Evolutionary conservation across 1,139 yeast genomes (phyloP).

Genomic region (Yarrowia galli): DNA sequence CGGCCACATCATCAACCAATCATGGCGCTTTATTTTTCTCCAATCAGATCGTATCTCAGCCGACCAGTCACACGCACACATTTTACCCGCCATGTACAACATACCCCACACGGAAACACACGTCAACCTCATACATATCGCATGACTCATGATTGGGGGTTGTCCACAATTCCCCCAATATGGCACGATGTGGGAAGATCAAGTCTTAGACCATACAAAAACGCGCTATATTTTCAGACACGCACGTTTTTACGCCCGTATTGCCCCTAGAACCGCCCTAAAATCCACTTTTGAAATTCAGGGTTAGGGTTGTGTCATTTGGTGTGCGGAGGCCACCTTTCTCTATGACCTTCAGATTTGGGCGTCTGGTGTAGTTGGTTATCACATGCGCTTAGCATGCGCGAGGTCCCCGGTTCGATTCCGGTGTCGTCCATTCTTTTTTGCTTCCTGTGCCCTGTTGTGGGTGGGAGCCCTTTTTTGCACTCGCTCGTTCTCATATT

Average conservation of each 20-base stretch:
- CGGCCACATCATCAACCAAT: background rate
- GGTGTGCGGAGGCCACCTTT: background rate
- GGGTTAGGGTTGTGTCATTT: constrained; percentile 3
- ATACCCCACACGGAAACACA: constrained; percentile 25
- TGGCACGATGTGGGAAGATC: too few relatives aligned
- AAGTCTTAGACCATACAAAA: too few relatives aligned
- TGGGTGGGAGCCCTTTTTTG: background rate
- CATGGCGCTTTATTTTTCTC: background rate
- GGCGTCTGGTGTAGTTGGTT: constrained; percentile 38
- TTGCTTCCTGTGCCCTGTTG: background rate
- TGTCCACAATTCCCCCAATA: background rate
- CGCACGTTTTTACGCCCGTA: background rate
- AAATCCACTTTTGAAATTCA: background rate
- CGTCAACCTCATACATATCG: constrained; percentile 16
- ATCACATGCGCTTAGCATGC: constrained; percentile 38
- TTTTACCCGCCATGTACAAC: constrained; percentile 1
- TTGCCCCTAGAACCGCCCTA: background rate
- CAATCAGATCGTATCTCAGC: background rate
- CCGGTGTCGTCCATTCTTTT: constrained; percentile 35
- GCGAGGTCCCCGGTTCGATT: constrained; percentile 38
- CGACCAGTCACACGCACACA: background rate
- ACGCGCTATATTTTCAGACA: background rate
- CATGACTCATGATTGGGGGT: constrained; percentile 3
- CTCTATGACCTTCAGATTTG: background rate
- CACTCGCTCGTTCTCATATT: background rate